Base-by-base conservation (phyloP, 2,329 filamentous ascomycete genomes). In the Sporothrix luriei region DNA sequence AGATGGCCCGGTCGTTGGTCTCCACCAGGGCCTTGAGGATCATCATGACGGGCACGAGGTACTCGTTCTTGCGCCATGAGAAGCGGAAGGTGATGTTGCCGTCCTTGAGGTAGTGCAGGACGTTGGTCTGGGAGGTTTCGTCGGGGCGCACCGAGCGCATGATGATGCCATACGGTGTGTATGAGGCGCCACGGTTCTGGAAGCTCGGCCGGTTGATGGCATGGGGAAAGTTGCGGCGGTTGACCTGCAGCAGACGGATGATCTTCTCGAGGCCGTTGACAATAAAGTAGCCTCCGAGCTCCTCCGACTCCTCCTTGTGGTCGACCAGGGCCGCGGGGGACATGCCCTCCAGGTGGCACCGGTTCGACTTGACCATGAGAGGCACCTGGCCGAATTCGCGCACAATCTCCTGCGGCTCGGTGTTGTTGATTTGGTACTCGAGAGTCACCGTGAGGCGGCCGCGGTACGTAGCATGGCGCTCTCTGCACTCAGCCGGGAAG, bases 251-350 rank as follows among this genome's bases (percentile, higher is more conserved):
- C 83, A 98, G 89, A 77, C 95, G 92, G 75, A 98, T 93, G 70
- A 98, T 88, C 82, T 97, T 98, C 80, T 99, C 95, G 76, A 94
- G 97, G 73, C 95, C 95, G 78, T 99, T 99, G 76, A 99, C 91
- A 76, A 99, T 89, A 77, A 98, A 99, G 79, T 98, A 99, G 57
- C 95, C 95, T 49, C 95, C 95, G 43, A 98, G 82, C 80, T 99
- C 95, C 80, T 99, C 95, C 0, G 94, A 91, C 80, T 99, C 95
- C 81, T 99, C 95, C 78, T 97, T 97, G 71, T 88, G 88, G 73
- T 91, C 85, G 40, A 98, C 93, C 19, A 99, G 85, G 76, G 91
- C 85, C 13, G 90, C 90, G 0, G 95, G 95, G 6, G 92, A 90
- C 75, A 94, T 90, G 72, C 91, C 90, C 78, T 97, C 90, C 33